Conservation (phyloP, 164 flowering plant genomes). For the Warburgia ugandensis region DNA sequence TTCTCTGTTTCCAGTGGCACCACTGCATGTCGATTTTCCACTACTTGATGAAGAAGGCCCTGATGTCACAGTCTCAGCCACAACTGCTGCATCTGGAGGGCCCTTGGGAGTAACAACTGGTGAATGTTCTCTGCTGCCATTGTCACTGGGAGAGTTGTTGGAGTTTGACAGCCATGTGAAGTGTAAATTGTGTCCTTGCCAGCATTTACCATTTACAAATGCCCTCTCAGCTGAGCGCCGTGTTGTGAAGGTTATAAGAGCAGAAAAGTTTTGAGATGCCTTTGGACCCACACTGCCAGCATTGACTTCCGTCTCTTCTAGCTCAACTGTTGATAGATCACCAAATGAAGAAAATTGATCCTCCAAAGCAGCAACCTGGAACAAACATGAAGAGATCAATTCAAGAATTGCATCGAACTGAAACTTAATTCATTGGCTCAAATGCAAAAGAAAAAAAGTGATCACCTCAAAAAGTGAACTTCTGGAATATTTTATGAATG, state of each 20-base stretch:
- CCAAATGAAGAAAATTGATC: slow-evolving; percentile 73
- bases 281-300: slow-evolving; percentile 20
- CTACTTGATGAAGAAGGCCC: slow-evolving; percentile 14
- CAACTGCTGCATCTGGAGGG: slow-evolving; percentile 19
- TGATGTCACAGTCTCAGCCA: slow-evolving; percentile 6
- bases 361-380: slow-evolving; percentile 58
- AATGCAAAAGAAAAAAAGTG: too few species aligned
- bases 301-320: slow-evolving; percentile 38
- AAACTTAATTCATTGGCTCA: too few species aligned
- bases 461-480: too few species aligned
- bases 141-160: slow-evolving; percentile 15
- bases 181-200: slow-evolving; percentile 64
- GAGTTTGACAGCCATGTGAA: slow-evolving; percentile 55
- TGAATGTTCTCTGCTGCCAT: slow-evolving; percentile 23
- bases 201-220: slow-evolving; percentile 63
- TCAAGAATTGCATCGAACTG: slow-evolving; percentile 1
- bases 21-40: slow-evolving; percentile 14
- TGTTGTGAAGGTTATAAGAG: slow-evolving; percentile 45
- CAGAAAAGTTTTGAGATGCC: slow-evolving; percentile 29
- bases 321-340: slow-evolving; percentile 59
- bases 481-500: too few species aligned
- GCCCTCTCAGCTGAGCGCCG: slow-evolving; percentile 84
- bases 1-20: slow-evolving; percentile 21
- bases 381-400: slow-evolving; percentile 9
- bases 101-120: slow-evolving; percentile 17